A percentile compares a stretch with the other conserved stretches of the same genome.
Evolutionary conservation across 805 yeast species (phyloP).

Genomic region (Ogataea haglerorum): DNA sequence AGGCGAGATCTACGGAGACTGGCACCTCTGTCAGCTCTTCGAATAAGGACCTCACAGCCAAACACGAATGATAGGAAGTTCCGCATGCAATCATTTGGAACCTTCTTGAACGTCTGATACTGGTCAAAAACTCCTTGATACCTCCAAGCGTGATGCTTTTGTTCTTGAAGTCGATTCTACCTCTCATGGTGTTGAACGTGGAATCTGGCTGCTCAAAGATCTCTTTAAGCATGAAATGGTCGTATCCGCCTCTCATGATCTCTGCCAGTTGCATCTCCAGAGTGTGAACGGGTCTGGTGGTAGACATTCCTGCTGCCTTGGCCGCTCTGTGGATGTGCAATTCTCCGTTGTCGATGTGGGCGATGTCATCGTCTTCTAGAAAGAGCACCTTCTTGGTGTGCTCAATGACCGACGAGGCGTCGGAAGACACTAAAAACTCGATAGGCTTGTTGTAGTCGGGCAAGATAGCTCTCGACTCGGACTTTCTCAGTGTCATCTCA

Average conservation of each 20-base stretch:
- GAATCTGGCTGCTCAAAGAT: slow-evolving; percentile 99
- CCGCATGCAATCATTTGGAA: slow-evolving; percentile 99
- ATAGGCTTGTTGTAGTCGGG: slow-evolving; percentile 90
- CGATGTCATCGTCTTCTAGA: slow-evolving; percentile 97
- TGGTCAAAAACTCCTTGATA: slow-evolving; percentile 73
- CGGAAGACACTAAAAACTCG: slow-evolving; percentile 94
- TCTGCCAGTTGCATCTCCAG: slow-evolving; percentile 95
- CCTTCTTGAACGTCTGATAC: slow-evolving; percentile 91
- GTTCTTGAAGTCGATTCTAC: slow-evolving; percentile 90
- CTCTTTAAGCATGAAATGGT: slow-evolving; percentile 98
- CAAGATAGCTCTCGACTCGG: slow-evolving; percentile 88
- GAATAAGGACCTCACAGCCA: slow-evolving; percentile 93
- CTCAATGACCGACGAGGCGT: slow-evolving; percentile 93
- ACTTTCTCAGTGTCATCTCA: slow-evolving; percentile 28
- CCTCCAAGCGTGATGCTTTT: slow-evolving; percentile 84
- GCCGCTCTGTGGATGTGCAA: slow-evolving; percentile 96
- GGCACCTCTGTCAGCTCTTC: slow-evolving; percentile 97
- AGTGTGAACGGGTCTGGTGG: slow-evolving; percentile 94
- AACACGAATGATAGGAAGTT: slow-evolving; percentile 96
- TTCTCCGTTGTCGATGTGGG: slow-evolving; percentile 97
- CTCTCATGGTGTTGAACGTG: slow-evolving; percentile 98
- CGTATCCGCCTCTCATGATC: slow-evolving; percentile 96
- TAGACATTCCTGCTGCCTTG: slow-evolving; percentile 82
- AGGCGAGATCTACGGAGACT: slow-evolving; percentile 86
- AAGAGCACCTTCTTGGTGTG: slow-evolving; percentile 96